Conservation (phyloP, 768 basidiomycete genomes). For the Rhodosporidiobolus sp. region DNA sequence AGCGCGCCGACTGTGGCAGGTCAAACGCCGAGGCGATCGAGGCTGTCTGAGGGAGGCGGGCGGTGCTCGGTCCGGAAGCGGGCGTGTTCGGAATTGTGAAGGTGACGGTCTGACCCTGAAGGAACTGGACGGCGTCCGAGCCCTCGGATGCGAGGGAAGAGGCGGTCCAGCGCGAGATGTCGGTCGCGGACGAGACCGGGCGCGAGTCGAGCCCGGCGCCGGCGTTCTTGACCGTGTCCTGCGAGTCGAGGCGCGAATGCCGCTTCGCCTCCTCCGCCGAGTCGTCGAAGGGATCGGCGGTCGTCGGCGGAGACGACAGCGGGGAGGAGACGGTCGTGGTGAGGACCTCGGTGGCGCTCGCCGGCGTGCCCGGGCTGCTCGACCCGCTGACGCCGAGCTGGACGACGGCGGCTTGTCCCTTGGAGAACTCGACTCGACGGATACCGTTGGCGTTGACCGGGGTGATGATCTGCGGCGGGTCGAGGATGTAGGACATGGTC, state of each 20-base stretch:
- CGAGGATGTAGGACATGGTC: constrained; percentile 46
- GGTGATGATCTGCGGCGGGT: constrained; percentile 46
- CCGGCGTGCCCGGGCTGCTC: not conserved
- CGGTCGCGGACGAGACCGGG: constrained; percentile 1
- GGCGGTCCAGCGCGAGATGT: constrained; percentile 30
- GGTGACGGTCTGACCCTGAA: constrained; percentile 32
- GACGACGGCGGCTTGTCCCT: constrained; percentile 31
- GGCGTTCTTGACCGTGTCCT: not conserved
- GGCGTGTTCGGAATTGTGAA: constrained; percentile 34
- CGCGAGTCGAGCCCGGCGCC: not conserved
- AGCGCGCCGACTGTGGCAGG: constrained; percentile 22
- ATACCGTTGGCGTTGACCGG: constrained; percentile 34
- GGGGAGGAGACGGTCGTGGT: not conserved
- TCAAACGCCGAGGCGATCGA: constrained; percentile 19
- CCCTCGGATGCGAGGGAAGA: constrained; percentile 14
- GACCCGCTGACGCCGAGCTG: not conserved
- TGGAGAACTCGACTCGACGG: constrained; percentile 32
- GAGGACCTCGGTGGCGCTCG: not conserved
- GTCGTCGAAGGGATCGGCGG: constrained; percentile 35
- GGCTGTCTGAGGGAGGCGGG: not conserved
- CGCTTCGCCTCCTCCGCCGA: not conserved
- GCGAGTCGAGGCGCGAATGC: constrained; percentile 1
- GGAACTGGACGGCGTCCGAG: constrained; percentile 22
- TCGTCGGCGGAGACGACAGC: not conserved
- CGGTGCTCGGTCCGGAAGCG: not conserved